Conservation (phyloP, 768 basidiomycete genomes). For the Macrolepiota dolichaula region DNA sequence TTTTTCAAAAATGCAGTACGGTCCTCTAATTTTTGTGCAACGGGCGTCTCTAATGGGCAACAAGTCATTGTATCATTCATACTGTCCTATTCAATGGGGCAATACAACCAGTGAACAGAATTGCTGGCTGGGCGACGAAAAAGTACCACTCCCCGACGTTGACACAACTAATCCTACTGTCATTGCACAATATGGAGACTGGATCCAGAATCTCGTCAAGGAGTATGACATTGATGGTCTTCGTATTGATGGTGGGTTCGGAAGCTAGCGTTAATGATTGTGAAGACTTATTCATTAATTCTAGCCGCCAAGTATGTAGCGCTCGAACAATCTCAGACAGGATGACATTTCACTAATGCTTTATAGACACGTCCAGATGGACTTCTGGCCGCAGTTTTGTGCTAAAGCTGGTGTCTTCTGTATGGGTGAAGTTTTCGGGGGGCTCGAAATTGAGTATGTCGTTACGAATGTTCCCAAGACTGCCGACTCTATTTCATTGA, state of each 20-base stretch:
- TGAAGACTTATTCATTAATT: slow-evolving; percentile 30
- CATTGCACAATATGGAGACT: slow-evolving; percentile 55
- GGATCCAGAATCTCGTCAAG: slow-evolving; percentile 66
- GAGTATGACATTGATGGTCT: slow-evolving; percentile 83
- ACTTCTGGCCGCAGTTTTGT: slow-evolving; percentile 78
- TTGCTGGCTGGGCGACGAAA: slow-evolving; percentile 82
- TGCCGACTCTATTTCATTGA: not conserved
- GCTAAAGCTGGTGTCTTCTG: slow-evolving; percentile 79
- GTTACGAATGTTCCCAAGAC: not conserved
- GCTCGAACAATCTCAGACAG: not conserved
- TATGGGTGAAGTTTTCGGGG: slow-evolving; percentile 77
- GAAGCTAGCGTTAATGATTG: not conserved
- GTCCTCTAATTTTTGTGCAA: slow-evolving; percentile 13
- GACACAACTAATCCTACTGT: slow-evolving; percentile 72
- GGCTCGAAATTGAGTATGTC: slow-evolving; percentile 46
- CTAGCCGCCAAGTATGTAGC: slow-evolving; percentile 41
- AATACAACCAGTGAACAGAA: slow-evolving; percentile 69
- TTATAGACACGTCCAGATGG: slow-evolving; percentile 61
- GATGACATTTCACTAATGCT: slow-evolving; percentile 1
- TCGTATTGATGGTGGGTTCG: slow-evolving; percentile 64
- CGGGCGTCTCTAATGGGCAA: slow-evolving; percentile 7
- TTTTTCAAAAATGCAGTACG: slow-evolving; percentile 64
- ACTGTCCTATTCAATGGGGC: slow-evolving; percentile 69
- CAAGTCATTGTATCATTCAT: slow-evolving; percentile 71
- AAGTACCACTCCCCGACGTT: slow-evolving; percentile 73